Evolutionary conservation across 2,329 filamentous ascomycete genomes (phyloP).

Genomic region (Exutisphaerella laricina): DNA sequence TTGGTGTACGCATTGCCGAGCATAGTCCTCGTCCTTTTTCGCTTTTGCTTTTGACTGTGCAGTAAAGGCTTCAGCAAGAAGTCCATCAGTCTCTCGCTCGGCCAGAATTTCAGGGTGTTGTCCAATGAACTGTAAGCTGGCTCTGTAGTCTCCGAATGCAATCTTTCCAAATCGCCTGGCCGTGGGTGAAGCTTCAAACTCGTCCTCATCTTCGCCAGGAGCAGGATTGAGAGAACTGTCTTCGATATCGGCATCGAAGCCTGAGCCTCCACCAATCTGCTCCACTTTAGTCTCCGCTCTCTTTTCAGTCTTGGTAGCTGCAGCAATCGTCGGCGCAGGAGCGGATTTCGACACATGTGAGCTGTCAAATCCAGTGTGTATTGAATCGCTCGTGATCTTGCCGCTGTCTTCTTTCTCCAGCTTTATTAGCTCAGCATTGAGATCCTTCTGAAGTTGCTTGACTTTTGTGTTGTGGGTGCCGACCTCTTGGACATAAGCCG

Average conservation of each 20-base stretch:
- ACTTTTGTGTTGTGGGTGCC: slow-evolving; percentile 73
- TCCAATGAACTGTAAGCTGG: slow-evolving; percentile 71
- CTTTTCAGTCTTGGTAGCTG: slow-evolving; percentile 34
- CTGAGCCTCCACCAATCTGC: slow-evolving; percentile 31
- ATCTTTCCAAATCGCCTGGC: slow-evolving; percentile 81
- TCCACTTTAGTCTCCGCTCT: slow-evolving; percentile 47
- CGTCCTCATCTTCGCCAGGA: slow-evolving; percentile 54
- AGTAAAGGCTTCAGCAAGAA: slow-evolving; percentile 89
- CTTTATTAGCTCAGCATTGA: slow-evolving; percentile 67
- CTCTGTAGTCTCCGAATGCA: slow-evolving; percentile 65
- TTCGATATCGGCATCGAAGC: slow-evolving; percentile 58
- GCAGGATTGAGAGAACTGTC: slow-evolving; percentile 41
- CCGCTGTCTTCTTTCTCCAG: slow-evolving; percentile 76
- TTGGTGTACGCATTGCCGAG: slow-evolving; percentile 86
- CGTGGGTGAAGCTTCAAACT: slow-evolving; percentile 68
- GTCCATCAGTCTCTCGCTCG: slow-evolving; percentile 83
- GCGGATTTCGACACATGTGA: slow-evolving; percentile 65
- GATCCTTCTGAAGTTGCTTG: slow-evolving; percentile 66
- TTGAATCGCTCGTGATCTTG: slow-evolving; percentile 90
- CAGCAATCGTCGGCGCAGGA: slow-evolving; percentile 15
- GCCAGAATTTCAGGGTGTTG: slow-evolving; percentile 70
- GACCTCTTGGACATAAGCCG: slow-evolving; percentile 73
- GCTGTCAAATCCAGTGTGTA: slow-evolving; percentile 86
- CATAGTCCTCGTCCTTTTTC: slow-evolving; percentile 51
- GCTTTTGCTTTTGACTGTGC: slow-evolving; percentile 66